Conservation (phyloP, 2,329 filamentous ascomycete species). For the Xylaria sp. region DNA sequence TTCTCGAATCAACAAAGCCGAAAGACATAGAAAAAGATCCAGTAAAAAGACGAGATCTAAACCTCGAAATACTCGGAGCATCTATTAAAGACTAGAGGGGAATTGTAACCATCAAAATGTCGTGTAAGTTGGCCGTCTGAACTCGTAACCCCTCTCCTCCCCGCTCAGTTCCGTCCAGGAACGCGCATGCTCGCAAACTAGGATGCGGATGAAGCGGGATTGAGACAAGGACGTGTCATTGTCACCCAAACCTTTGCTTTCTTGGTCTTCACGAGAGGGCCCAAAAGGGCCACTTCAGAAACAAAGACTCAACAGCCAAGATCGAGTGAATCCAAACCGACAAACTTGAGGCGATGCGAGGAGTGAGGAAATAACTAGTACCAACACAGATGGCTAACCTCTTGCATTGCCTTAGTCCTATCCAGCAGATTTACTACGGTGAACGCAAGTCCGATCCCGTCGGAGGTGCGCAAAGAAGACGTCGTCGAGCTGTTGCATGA, state of each 20-base stretch:
- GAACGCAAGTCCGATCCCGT: conserved; percentile 57
- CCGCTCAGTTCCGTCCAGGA: not conserved
- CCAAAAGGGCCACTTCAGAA: not conserved
- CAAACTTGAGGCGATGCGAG: not conserved
- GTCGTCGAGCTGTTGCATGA: conserved; percentile 60
- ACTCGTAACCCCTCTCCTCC: not conserved
- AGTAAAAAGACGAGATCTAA: not conserved
- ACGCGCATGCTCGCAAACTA: not conserved
- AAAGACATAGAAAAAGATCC: not conserved
- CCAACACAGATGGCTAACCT: conserved; percentile 1
- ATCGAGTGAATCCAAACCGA: not conserved
- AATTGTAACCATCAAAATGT: conserved; percentile 36
- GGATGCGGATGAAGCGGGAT: not conserved
- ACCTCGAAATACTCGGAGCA: not conserved
- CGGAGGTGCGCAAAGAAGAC: conserved; percentile 36
- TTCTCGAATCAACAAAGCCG: not conserved
- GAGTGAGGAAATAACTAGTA: not conserved
- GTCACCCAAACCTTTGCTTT: not conserved
- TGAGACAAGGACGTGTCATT: not conserved
- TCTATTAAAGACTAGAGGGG: not conserved
- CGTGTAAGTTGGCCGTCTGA: conserved; percentile 41
- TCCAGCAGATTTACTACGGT: conserved; percentile 55
- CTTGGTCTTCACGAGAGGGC: not conserved
- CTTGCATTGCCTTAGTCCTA: conserved; percentile 51
- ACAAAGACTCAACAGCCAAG: not conserved